phyloP scores from a whole-genome alignment of 2,329 filamentous ascomycete species.

The Neonectria coccinea region DNA sequence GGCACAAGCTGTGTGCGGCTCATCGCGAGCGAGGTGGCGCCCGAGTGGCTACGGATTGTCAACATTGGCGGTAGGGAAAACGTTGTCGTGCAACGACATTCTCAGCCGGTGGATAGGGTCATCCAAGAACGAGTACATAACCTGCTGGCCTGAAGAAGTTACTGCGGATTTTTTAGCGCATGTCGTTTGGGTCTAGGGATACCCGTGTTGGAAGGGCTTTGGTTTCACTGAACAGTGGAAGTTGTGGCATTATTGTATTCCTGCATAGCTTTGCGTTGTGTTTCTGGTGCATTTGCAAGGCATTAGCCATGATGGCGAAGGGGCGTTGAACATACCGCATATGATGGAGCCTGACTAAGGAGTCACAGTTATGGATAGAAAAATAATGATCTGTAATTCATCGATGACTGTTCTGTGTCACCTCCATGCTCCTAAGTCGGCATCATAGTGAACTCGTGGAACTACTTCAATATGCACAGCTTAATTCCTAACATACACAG shows the following conservation, averaged over 20 bases:
- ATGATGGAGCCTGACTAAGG: conserved; percentile 11
- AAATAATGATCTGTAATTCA: conserved; percentile 12
- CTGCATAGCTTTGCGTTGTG: conserved; percentile 17
- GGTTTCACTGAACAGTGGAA: conserved; percentile 21
- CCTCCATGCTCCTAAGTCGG: conserved; percentile 11
- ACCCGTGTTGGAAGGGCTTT: conserved; percentile 28
- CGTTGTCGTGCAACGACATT: conserved; percentile 64
- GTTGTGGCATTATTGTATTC: conserved; percentile 15
- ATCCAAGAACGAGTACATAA: conserved; percentile 54
- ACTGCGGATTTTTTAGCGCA: conserved; percentile 6
- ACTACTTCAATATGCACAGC: no score
- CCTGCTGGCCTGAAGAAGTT: conserved; percentile 43
- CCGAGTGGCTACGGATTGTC: conserved; percentile 67
- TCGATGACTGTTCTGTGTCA: neutral
- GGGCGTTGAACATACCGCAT: conserved; percentile 32
- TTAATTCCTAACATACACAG: no score
- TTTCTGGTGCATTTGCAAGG: conserved; percentile 33
- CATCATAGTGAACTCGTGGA: neutral
- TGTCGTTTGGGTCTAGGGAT: conserved; percentile 31
- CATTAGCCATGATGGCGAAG: conserved; percentile 37
- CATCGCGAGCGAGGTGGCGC: conserved; percentile 66
- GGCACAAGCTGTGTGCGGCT: conserved; percentile 62
- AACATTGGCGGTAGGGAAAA: conserved; percentile 66
- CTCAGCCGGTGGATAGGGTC: conserved; percentile 54
- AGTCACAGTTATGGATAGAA: conserved; percentile 26